These are phyloP conservation scores for Ceratocystis destructans DNA, from an alignment of 2,329 filamentous ascomycete genomes.

Conservation along the genomic window DNA sequence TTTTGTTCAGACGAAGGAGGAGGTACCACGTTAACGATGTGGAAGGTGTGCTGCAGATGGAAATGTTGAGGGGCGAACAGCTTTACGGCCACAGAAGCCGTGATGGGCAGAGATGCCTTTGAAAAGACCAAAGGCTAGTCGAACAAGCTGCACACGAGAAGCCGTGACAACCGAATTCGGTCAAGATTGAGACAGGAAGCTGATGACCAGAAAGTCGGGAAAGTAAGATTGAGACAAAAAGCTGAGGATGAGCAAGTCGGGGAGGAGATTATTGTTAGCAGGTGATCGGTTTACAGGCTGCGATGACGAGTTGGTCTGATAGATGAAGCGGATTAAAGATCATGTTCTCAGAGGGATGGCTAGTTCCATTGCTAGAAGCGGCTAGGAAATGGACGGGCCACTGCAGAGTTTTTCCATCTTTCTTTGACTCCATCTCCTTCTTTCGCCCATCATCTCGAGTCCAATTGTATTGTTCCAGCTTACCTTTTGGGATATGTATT, in stretches of 20 bases:
- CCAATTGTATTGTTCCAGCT: background rate
- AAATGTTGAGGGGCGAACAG: slow-evolving; percentile 57
- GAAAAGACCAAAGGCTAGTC: slow-evolving; percentile 48
- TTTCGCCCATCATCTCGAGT: background rate
- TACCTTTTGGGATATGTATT: background rate
- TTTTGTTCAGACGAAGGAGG: slow-evolving; percentile 39
- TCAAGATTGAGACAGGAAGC: slow-evolving; percentile 5
- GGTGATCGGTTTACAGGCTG: background rate
- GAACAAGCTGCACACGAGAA: slow-evolving; percentile 11
- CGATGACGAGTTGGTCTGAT: background rate
- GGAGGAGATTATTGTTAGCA: background rate
- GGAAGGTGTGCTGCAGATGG: slow-evolving; percentile 48
- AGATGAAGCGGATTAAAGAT: background rate
- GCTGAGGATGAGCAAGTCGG: background rate
- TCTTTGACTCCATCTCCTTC: background rate
- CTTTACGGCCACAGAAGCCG: slow-evolving; percentile 49
- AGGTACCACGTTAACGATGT: slow-evolving; percentile 53
- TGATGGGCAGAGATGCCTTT: slow-evolving; percentile 47
- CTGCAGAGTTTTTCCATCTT: background rate
- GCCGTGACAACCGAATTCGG: slow-evolving; percentile 1
- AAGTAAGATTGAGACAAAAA: background rate
- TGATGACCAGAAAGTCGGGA: background rate
- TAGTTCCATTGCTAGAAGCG: background rate
- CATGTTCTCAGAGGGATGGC: background rate
- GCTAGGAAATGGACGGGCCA: background rate